Conservation (phyloP, 768 basidiomycete species). For the Exsudoporus frostii region DNA sequence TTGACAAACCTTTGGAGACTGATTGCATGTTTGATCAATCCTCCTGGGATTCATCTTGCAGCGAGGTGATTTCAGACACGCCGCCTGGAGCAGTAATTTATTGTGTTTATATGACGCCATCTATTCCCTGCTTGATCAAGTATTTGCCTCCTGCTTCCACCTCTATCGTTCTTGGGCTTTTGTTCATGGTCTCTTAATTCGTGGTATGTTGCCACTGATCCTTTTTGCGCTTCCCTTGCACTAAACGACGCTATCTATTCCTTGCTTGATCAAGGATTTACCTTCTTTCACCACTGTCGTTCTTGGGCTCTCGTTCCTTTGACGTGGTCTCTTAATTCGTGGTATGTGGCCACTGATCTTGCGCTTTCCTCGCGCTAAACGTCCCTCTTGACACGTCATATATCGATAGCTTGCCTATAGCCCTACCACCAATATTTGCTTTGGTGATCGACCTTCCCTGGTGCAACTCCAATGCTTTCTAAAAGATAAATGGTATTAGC, state of each 20-base stretch:
- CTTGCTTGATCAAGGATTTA: conserved; percentile 4
- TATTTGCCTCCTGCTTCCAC: conserved; percentile 8
- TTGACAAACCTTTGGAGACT: conserved; percentile 13
- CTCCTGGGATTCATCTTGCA: conserved; percentile 8
- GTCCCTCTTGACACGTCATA: background rate
- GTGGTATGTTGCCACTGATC: conserved; percentile 6
- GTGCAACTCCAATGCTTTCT: background rate
- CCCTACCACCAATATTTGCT: background rate
- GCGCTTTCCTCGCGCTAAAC: conserved; percentile 7
- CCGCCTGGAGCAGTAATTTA: conserved; percentile 24
- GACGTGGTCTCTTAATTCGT: background rate
- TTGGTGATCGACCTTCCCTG: background rate
- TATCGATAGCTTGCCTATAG: conserved; percentile 5
- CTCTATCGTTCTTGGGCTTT: conserved; percentile 10
- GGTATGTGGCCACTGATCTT: no score
- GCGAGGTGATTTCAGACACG: background rate
- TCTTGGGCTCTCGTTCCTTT: conserved; percentile 15
- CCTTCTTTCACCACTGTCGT: background rate
- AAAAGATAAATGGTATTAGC: background rate
- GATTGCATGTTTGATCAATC: background rate
- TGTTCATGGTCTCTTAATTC: background rate
- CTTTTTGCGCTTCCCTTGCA: conserved; percentile 8
- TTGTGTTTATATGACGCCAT: conserved; percentile 26
- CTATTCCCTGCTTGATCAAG: conserved; percentile 8
- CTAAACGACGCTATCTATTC: conserved; percentile 4